Percentiles rank a stretch among this genome's conserved stretches.
phyloP scores from a whole-genome alignment of 2,329 filamentous ascomycete species.

The Aureobasidium zeae region DNA sequence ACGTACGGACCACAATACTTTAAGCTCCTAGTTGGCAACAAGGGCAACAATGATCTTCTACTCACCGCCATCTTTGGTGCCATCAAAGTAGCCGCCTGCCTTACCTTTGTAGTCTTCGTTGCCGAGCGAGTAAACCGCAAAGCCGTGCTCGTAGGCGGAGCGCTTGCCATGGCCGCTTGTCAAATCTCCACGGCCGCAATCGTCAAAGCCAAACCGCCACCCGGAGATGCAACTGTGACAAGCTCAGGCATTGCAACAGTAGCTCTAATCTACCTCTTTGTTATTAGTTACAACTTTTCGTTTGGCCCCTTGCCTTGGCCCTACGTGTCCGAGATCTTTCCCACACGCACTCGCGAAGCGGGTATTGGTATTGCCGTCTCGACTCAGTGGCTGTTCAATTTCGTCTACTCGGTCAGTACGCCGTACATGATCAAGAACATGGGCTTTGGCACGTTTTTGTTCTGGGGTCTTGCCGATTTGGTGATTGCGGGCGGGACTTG shows the following conservation, averaged over 20 bases:
- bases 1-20: conserved; percentile 47
- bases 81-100: conserved; percentile 44
- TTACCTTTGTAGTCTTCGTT: conserved; percentile 44
- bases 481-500: conserved; percentile 34
- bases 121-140: conserved; percentile 42
- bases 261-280: conserved; percentile 47
- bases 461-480: conserved; percentile 40
- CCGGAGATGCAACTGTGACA: conserved; percentile 23
- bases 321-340: conserved; percentile 45
- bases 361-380: conserved; percentile 43
- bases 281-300: conserved; percentile 44
- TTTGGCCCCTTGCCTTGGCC: conserved; percentile 44
- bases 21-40: conserved; percentile 39
- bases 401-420: conserved; percentile 32
- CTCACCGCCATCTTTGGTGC: conserved; percentile 47
- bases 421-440: conserved; percentile 43
- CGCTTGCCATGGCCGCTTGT: conserved; percentile 29
- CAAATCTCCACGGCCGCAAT: conserved; percentile 28
- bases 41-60: conserved; percentile 36
- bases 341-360: conserved; percentile 41
- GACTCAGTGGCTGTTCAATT: conserved; percentile 46
- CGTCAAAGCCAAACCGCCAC: conserved; percentile 23
- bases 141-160: conserved; percentile 25
- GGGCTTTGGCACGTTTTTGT: conserved; percentile 40
- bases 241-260: conserved; percentile 42